Evolutionary conservation across 305 asterid genomes (phyloP), one percentile per base, ranked within the genome.

Genomic region (Petunia hybrid): DNA sequence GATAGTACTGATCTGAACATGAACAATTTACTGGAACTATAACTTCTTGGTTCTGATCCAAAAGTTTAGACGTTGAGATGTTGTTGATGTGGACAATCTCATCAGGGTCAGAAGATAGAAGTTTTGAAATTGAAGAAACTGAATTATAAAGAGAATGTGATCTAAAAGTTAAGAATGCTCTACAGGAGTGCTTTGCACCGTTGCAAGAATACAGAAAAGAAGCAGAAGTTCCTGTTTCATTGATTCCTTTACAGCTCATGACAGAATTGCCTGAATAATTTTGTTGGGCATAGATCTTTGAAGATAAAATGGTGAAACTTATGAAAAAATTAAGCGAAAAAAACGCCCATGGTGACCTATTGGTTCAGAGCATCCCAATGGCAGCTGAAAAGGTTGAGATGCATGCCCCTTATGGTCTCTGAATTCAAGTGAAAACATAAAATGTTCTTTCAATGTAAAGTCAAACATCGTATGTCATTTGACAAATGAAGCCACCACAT

Each of bases 11-110:
- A 16, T 92, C 90, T 8, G 87, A 82, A 80, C 97, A 91, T 2
- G 91, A 88, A 80, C 97, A 93, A 4, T 69, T 84, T 35, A 85
- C 92, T 0, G 97, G 97, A 8, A 92, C 79, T 3, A 92, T 77
- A 12, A 93, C 83, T 10, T 84, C 91, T 13, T 16, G 78, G n/a
- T 80, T 89, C 2, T 60, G 81, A 40, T 87, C 84, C 57, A 92
- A 65, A 46, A 82, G 6, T 9, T 62, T 73, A 1, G 89, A 84
- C 78, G 4, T 59, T 1, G 94, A 81, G 87, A 92, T 48, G n/a
- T 85, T 82, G 85, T 93, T 92, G 77, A 92, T 60, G 5, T 41
- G 85, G 8, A 90, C 85, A 2, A 92, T 65, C 76, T 84, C 86
- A 38, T 0, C 56, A 1, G 87, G 87, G 77, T 87, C 73, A 1